Evolutionary conservation across 768 basidiomycete species (phyloP), one percentile per base, ranked within the genome.

Genomic region (Kwoniella mangroviensis): DNA sequence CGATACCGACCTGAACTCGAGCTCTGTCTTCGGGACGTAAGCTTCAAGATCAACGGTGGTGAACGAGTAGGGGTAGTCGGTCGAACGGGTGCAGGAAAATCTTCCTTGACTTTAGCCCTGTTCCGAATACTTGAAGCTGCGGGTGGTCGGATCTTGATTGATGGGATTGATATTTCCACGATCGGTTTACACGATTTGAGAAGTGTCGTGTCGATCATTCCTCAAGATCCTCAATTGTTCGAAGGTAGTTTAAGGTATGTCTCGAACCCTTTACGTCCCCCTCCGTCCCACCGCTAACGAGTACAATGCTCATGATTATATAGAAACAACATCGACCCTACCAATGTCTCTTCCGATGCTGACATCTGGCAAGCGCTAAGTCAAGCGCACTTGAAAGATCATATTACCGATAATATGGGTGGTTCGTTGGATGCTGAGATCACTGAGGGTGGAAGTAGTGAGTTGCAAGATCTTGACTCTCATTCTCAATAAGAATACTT

Each of bases 361-460:
- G 90, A 92, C 69, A 92, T 98, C 26, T 98, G 96, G 96, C 84
- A 84, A 15, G 92, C 95, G 11, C 86, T 98, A 41, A 88, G 89
- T 71, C 91, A 94, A 82, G 84, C 83, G 13, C 79, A 83, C 55
- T 74, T 85, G 41, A 84, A 84, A 71, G 78, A 83, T n/a, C 83
- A 83, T 54, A 74, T 82, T 55, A 78, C 79, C 69, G 73, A 26
- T 71, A 72, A 67, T 61, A 81, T 81, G 74, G 72, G 72, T 51
- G 82, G 83, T 7, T 65, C 77, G 5, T 73, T 83, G 5, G 82
- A 84, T 59, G 81, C 81, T 17, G 77, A 82, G 71, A 71, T 82
- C 62, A 61, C 74, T 40, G 78, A 80, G 57, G 77, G 75, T 6
- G 78, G 78, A 26, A 66, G 64, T 56, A 75, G 70, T 80, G 65